Evolutionary conservation across 441 rosid genomes (phyloP), one percentile per base, ranked within the genome.

Genomic region (Gossypium gossypioides): DNA sequence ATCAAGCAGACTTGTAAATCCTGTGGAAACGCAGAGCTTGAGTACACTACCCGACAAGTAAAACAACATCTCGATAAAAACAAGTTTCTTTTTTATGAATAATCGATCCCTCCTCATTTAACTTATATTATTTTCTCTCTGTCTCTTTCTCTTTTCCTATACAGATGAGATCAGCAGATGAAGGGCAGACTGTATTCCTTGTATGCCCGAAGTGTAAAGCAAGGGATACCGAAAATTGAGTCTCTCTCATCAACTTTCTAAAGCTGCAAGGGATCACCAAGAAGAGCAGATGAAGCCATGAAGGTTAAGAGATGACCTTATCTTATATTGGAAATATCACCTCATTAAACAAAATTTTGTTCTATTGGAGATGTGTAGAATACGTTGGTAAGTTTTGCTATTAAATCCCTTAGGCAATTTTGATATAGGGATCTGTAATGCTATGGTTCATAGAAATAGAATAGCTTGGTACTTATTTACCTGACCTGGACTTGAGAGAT

Each of bases 111-210:
- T 52, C 21, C 10, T 16, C 54, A 18, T 8, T 52, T 46, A 58
- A 59, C 67, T 18, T 6, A 34, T 4, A 1, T 7, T 27, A 19
- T 48, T 27, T 48, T 68, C 63, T 54, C 56, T 18, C 1, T 46
- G 44, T 6, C 22, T 59, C 57, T 58, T 6, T 40, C 60, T 83
- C 27, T 13, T 34, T 29, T 3, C 16, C 4, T 59, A 10, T 42
- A n/a, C 85, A 88, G 90, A 81, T 81, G 83, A 85, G 90, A 81
- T 88, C 92, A 12, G 90, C 90, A 1, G 90, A 85, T 72, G 90
- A 86, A 74, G 92, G 92, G 46, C 88, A 84, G 54, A 85, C 90
- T 3, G 84, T 86, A 32, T 83, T 81, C 71, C 83, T 78, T 57
- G 68, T 67, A 0, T 86, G 90, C 74, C 80, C 87, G 9, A 71